Base-by-base conservation (phyloP, 163 green algal species). In the Volvox carteri region DNA sequence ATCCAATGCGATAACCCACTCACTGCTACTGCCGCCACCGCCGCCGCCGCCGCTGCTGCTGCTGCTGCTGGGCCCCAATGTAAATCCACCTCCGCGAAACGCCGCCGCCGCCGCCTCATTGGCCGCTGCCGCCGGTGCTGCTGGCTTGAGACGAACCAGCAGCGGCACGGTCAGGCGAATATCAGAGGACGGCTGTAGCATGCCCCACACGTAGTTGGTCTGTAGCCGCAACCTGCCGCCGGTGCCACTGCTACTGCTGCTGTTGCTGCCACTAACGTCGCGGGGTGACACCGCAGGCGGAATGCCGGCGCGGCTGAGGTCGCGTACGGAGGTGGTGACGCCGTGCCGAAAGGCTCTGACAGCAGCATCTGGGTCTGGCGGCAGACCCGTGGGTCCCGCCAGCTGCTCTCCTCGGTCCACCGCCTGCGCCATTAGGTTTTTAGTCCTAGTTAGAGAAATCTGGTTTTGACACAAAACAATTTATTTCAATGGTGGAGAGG, bases 121-220 rank as follows among this genome's bases (percentile, higher is more conserved):
- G 18, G 5, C 54, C 16, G 35, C 48, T 8, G 30, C 12, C 39
- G 33, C 30, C 33, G n/a, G 33, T 73, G 77, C 77, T 35, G 18
- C 77, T 54, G 75, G 48, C 75, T 16, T 4, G 46, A 48, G 14
- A 21, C 75, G 75, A 8, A 74, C 19, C 33, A 79, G 33, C 65
- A 87, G 62, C 65, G 81, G 81, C 65, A 87, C 28, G 9, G 67
- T 79, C 25, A 87, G 81, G 67, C 81, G 65, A 12, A 87, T 87
- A 23, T 87, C 81, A 35, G 81, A 9, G 4, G 81, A 87, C 12
- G 81, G 81, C 46, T 35, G 46, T 37, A 72, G 46, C 81, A 87
- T 79, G 35, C 41, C 18, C 81, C 68, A 79, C 21, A 46, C 46
- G 44, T 56, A 74, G 54, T 21, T 5, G 25, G 35, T 4, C 77